A percentile compares a stretch with the other conserved stretches of the same genome.
Conservation (phyloP, 106 monocot species). For the Dendrobium officinale region DNA sequence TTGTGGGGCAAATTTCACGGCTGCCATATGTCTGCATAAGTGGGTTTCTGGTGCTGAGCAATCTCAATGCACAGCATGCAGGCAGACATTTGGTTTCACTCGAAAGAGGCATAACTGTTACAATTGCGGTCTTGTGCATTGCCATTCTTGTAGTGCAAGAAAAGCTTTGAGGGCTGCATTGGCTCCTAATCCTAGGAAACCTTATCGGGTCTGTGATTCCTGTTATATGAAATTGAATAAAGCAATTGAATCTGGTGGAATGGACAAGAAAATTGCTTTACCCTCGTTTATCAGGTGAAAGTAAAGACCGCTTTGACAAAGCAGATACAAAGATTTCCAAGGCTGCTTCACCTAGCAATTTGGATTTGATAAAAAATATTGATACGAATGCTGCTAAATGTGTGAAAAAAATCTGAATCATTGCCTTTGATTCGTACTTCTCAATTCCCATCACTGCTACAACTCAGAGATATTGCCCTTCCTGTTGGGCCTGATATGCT, state of each 20-base stretch:
- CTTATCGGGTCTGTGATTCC: slow-evolving; percentile 75
- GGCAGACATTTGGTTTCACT: slow-evolving; percentile 84
- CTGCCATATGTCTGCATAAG: slow-evolving; percentile 82
- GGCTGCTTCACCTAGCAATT: slow-evolving; percentile 29
- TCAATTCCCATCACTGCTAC: slow-evolving; percentile 32
- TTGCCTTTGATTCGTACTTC: slow-evolving; percentile 20
- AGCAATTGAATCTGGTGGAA: slow-evolving; percentile 26
- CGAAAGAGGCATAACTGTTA: slow-evolving; percentile 84
- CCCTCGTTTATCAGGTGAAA: slow-evolving; percentile 52
- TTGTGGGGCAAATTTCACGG: slow-evolving; percentile 86
- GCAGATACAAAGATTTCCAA: slow-evolving; percentile 30
- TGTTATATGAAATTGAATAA: slow-evolving; percentile 60
- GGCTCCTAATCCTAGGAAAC: slow-evolving; percentile 61
- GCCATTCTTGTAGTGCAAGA: slow-evolving; percentile 69
- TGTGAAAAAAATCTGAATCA: slow-evolving; percentile 54
- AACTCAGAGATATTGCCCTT: slow-evolving; percentile 58
- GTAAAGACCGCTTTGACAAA: slow-evolving; percentile 57
- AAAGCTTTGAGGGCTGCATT: slow-evolving; percentile 62
- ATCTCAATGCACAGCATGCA: slow-evolving; percentile 63
- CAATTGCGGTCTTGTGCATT: slow-evolving; percentile 81
- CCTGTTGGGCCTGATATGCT: slow-evolving; percentile 30
- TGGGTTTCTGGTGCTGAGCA: slow-evolving; percentile 88
- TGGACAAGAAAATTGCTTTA: slow-evolving; percentile 29
- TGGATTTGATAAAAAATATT: slow-evolving; percentile 71
- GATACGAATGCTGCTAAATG: slow-evolving; percentile 75